Evolutionary conservation across 2,329 filamentous ascomycete genomes (phyloP).

Genomic region (Neonectria hederae): DNA sequence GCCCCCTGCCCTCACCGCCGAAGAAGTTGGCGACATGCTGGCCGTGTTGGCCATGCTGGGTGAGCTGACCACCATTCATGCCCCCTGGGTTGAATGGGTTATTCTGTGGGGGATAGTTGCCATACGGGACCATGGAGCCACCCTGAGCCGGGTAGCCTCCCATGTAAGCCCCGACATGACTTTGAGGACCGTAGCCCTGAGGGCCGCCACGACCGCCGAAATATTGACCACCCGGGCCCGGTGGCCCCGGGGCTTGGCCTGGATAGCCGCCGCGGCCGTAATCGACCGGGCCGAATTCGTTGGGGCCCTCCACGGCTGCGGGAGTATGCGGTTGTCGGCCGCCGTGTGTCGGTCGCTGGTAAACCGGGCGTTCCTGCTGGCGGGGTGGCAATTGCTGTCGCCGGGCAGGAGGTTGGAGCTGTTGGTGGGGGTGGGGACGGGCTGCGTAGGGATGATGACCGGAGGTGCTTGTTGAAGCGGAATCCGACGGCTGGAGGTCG

Average conservation of each 20-base stretch:
- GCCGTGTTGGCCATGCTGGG: conserved; percentile 40
- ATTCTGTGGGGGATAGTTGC: conserved; percentile 39
- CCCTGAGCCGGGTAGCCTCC: conserved; percentile 48
- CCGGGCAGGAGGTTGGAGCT: conserved; percentile 43
- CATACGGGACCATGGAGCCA: conserved; percentile 60
- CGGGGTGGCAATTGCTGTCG: conserved; percentile 50
- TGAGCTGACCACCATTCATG: conserved; percentile 38
- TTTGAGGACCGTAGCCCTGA: conserved; percentile 55
- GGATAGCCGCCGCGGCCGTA: conserved; percentile 52
- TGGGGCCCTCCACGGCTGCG: conserved; percentile 71
- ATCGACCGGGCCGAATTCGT: conserved; percentile 62
- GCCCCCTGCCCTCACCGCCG: conserved; percentile 47
- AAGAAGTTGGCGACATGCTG: conserved; percentile 54
- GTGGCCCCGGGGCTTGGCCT: conserved; percentile 25
- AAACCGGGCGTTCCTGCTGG: conserved; percentile 35
- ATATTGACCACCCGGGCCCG: conserved; percentile 28
- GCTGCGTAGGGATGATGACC: conserved; percentile 28
- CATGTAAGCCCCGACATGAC: conserved; percentile 57
- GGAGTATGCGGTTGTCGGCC: conserved; percentile 48
- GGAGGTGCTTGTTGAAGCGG: conserved; percentile 56
- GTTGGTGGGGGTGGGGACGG: conserved; percentile 50
- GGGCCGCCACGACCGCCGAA: conserved; percentile 47
- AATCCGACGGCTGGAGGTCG: conserved; percentile 67
- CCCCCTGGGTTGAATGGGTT: conserved; percentile 54
- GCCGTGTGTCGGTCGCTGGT: conserved; percentile 36